Evolutionary conservation across 768 basidiomycete genomes (phyloP).

Genomic region (Kwoniella botswanensis): DNA sequence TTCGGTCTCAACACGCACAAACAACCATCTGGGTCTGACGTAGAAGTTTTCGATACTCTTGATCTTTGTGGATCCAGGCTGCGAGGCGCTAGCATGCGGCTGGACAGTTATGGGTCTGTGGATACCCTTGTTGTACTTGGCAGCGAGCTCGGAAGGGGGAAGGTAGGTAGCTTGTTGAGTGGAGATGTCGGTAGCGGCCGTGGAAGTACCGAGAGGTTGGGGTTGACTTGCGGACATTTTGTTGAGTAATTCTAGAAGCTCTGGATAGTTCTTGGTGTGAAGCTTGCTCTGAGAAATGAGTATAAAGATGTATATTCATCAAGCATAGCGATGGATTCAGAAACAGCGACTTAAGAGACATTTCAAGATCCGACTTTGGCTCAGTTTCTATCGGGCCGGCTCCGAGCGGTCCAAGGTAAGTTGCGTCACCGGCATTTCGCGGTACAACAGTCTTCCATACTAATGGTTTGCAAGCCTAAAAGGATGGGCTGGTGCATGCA

Average conservation of each 20-base stretch:
- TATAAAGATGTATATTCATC: neutral
- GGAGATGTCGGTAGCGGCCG: slow-evolving; percentile 41
- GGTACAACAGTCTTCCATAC: neutral
- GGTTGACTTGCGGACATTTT: slow-evolving; percentile 35
- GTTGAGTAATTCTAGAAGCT: neutral
- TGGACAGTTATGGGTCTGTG: slow-evolving; percentile 25
- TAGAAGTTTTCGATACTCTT: slow-evolving; percentile 63
- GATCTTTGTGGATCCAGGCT: slow-evolving; percentile 40
- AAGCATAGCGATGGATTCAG: neutral
- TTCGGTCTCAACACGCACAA: slow-evolving; percentile 71
- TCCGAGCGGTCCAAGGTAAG: slow-evolving; percentile 3
- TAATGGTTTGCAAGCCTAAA: neutral
- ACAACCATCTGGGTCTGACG: slow-evolving; percentile 74
- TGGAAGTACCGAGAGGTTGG: slow-evolving; percentile 35
- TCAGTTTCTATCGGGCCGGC: neutral
- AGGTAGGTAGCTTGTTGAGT: slow-evolving; percentile 43
- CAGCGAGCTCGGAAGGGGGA: slow-evolving; percentile 43
- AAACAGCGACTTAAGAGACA: neutral
- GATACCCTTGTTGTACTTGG: slow-evolving; percentile 47
- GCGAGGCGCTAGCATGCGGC: slow-evolving; percentile 27
- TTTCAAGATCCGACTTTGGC: neutral
- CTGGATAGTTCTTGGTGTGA: neutral
- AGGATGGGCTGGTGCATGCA: neutral
- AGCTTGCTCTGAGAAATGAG: neutral
- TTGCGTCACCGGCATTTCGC: slow-evolving; percentile 12